phyloP scores from a whole-genome alignment of 352 stramenopile species.

The Globisporangium canariense region DNA sequence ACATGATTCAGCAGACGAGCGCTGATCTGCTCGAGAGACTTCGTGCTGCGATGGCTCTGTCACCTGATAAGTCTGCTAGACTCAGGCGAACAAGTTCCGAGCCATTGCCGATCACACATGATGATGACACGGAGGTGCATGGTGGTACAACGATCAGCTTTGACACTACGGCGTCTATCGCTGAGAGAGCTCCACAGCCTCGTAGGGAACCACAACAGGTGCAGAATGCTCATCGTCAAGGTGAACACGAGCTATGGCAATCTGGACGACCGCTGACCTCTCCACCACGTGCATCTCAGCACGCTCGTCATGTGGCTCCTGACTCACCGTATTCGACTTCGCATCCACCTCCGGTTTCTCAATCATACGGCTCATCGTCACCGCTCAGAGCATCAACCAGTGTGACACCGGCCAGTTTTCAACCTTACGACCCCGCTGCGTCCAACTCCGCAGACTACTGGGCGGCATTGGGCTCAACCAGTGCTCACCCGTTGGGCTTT shows the following conservation, averaged over 20 bases:
- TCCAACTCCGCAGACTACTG: neutral
- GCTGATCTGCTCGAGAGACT: slow-evolving; percentile 12
- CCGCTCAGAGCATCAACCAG: neutral
- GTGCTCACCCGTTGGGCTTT: neutral
- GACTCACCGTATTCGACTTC: neutral
- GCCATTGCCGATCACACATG: slow-evolving; percentile 11
- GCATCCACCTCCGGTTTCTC: neutral
- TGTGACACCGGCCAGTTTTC: neutral
- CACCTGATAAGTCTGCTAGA: slow-evolving; percentile 5
- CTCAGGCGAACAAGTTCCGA: slow-evolving; percentile 7
- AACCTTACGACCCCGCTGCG: neutral
- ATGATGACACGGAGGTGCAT: slow-evolving; percentile 6
- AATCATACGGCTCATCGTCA: neutral
- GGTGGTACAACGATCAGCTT: neutral
- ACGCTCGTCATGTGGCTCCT: neutral
- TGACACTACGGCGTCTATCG: neutral
- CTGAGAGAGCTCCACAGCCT: neutral
- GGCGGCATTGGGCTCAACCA: neutral
- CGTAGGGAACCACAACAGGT: neutral
- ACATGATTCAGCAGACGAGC: slow-evolving; percentile 10
- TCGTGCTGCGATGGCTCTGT: slow-evolving; percentile 5
- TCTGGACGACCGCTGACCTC: neutral
- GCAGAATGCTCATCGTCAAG: neutral
- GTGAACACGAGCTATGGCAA: neutral
- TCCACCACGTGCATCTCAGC: neutral